A percentile compares a stretch with the other conserved stretches of the same genome.
Conservation (phyloP, 805 yeast species). For the Metschnikowia lachancei region DNA sequence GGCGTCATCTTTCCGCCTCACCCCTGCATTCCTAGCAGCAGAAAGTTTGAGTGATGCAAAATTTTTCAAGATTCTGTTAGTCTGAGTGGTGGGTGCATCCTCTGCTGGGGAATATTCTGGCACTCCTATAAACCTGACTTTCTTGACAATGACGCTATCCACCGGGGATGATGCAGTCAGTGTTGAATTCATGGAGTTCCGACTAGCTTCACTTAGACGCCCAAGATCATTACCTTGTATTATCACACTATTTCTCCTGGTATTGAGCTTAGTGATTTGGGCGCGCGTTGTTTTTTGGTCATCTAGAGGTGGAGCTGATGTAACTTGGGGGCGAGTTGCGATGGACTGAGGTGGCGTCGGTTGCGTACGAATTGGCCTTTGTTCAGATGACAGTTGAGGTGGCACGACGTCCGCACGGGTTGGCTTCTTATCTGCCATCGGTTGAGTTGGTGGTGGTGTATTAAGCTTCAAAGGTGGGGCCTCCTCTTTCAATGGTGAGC, state of each 20-base stretch:
- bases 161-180: conserved; percentile 17
- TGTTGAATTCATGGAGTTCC: conserved; percentile 3
- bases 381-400: no score
- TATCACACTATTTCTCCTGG: conserved; percentile 29
- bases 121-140: conserved; percentile 53
- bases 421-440: no score
- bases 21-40: conserved; percentile 10
- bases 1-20: conserved; percentile 36
- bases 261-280: conserved; percentile 18
- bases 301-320: no score
- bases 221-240: conserved; percentile 14
- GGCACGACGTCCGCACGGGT: no score
- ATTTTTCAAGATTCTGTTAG: conserved; percentile 36
- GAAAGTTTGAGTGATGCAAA: conserved; percentile 35
- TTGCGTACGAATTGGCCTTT: no score
- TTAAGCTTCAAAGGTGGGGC: not conserved
- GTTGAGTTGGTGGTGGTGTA: not conserved
- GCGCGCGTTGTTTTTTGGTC: conserved; percentile 15
- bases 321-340: no score
- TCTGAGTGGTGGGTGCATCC: conserved; percentile 50
- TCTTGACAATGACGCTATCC: conserved; percentile 27
- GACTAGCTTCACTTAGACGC: conserved; percentile 5
- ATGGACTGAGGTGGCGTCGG: no score
- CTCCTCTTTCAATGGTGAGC: not conserved
- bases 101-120: conserved; percentile 51